Evolutionary conservation across 192 early-diverging fungal species (phyloP).

Genomic region (Phlyctochytrium bullatum): DNA sequence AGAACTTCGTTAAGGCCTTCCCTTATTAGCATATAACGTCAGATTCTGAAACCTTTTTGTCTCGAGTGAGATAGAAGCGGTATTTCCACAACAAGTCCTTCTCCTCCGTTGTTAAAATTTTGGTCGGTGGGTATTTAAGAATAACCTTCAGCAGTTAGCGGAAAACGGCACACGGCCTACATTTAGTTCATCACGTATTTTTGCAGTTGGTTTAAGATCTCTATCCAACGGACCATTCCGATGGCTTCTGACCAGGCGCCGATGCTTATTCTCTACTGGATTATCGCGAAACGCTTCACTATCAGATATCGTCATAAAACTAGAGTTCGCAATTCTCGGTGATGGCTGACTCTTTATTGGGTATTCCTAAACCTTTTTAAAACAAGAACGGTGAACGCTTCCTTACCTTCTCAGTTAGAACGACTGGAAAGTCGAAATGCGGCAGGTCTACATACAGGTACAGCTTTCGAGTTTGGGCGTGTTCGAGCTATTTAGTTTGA

Average conservation of each 20-base stretch:
- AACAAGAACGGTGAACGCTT: too few relatives aligned
- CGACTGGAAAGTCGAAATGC: slow-evolving; percentile 95
- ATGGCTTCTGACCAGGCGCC: slow-evolving; percentile 84
- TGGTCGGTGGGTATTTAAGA: slow-evolving; percentile 87
- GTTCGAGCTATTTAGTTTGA: background rate
- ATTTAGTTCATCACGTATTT: slow-evolving; percentile 94
- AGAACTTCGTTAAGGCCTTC: slow-evolving; percentile 94
- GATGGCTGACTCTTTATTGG: slow-evolving; percentile 15
- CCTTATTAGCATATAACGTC: background rate
- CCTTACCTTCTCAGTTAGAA: slow-evolving; percentile 81
- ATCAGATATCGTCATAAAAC: slow-evolving; percentile 66
- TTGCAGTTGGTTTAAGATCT: slow-evolving; percentile 96
- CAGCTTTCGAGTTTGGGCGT: slow-evolving; percentile 48
- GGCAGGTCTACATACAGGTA: slow-evolving; percentile 89
- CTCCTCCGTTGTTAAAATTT: slow-evolving; percentile 76
- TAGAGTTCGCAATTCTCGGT: slow-evolving; percentile 12
- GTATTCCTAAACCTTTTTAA: slow-evolving; percentile 53
- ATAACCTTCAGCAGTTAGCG: slow-evolving; percentile 61
- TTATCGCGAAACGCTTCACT: slow-evolving; percentile 89
- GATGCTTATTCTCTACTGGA: slow-evolving; percentile 92
- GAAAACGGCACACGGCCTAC: slow-evolving; percentile 37
- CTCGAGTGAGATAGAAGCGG: slow-evolving; percentile 88
- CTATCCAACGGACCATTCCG: slow-evolving; percentile 86
- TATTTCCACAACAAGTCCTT: slow-evolving; percentile 99
- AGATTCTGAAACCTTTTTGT: slow-evolving; percentile 69